Base-by-base conservation (phyloP, 352 stramenopile genomes). In the Pythium chondricola region DNA sequence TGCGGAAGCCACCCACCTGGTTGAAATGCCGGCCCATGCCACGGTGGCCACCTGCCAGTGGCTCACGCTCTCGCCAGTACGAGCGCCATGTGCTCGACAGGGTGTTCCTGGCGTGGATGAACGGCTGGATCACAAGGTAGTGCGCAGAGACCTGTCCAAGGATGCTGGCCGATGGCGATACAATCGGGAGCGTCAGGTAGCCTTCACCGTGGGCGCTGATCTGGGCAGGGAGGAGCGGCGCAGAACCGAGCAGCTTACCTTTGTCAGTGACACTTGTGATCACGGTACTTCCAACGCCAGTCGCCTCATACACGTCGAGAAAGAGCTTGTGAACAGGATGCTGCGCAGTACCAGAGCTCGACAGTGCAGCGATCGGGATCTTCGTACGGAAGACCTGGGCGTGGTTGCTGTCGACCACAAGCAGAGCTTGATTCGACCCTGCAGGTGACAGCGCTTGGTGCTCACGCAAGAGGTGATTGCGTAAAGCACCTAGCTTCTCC, bases 1-100 rank as follows among this genome's bases (percentile, higher is more conserved):
- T 66, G 22, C 74, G 72, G 25, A 69, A 81, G 1, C 59, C 67
- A 6, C 61, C 63, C 0, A 88, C 77, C 51, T 89, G 81, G 37
- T 88, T 71, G 39, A 83, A 87, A 11, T 71, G 85, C 8, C 81
- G 78, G 2, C 81, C 81, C 69, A 89, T 88, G 18, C 81, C 81
- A 45, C 81, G 69, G 45, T 92, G 81, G 0, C 81, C 81, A 31
- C 80, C 74, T 8, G 64, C 78, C 16, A 88, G 53, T 9, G 80
- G 77, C 6, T 52, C 44, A 6, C 71, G 67, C 29, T 84, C 62
- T 0, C 71, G 74, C 76, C 76, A 88, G 33, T 87, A 87, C 4
- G 71, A 76, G 37, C 74, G 64, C 74, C 76, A 88, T 16, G 80
- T 66, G 21, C 62, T 58, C 2, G 61, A 58, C 11, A 91, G 48